These are phyloP conservation scores for Pseudocercospora vitis DNA, from an alignment of 2,329 filamentous ascomycete genomes.

Conservation along the genomic window DNA sequence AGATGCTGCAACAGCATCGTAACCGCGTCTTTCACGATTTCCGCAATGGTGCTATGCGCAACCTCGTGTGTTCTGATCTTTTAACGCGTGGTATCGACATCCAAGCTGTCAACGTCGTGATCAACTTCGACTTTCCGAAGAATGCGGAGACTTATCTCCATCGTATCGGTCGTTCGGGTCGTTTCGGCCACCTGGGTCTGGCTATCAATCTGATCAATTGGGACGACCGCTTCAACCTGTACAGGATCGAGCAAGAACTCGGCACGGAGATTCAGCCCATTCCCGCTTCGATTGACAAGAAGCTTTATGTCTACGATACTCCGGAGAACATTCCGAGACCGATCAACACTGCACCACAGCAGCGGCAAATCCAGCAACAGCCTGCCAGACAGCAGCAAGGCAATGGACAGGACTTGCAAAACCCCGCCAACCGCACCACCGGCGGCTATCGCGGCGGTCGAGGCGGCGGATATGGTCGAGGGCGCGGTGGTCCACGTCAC, in stretches of 20 bases:
- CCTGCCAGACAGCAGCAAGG: constrained; percentile 38
- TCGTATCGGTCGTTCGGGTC: constrained; percentile 94
- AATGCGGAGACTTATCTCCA: constrained; percentile 99
- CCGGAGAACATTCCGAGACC: constrained; percentile 93
- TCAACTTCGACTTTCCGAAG: constrained; percentile 99
- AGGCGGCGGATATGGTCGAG: constrained; percentile 35
- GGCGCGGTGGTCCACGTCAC: constrained; percentile 37
- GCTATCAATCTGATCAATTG: constrained; percentile 99
- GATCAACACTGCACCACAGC: constrained; percentile 55
- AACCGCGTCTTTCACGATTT: constrained; percentile 99
- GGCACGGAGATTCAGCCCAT: constrained; percentile 99
- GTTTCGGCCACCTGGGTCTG: constrained; percentile 93
- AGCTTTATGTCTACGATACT: constrained; percentile 95
- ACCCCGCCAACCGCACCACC: constrained; percentile 37
- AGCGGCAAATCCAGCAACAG: constrained; percentile 28
- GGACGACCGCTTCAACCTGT: constrained; percentile 98
- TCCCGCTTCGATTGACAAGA: constrained; percentile 91
- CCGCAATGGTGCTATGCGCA: constrained; percentile 94
- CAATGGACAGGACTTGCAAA: constrained; percentile 37
- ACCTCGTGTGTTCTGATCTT: constrained; percentile 95
- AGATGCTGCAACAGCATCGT: constrained; percentile 94
- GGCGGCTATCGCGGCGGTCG: constrained; percentile 36
- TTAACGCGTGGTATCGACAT: constrained; percentile 99
- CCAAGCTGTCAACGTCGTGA: constrained; percentile 98
- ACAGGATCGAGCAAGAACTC: constrained; percentile 96